phyloP scores from a whole-genome alignment of 106 monocot species.

The Phalaenopsis equestris region DNA sequence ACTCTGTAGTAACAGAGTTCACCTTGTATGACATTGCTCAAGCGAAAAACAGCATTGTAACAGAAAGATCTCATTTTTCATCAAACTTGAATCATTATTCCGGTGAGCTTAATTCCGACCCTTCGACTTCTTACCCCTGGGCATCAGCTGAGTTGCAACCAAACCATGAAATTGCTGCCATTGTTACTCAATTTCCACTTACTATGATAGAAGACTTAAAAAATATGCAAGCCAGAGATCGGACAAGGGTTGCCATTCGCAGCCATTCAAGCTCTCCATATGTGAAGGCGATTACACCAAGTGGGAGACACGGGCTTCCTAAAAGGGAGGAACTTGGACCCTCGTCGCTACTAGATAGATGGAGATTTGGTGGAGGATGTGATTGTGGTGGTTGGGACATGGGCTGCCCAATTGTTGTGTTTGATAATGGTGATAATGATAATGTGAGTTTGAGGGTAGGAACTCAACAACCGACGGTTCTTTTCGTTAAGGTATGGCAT shows the following conservation, averaged over 20 bases:
- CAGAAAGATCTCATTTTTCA: constrained; percentile 15
- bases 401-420: constrained; percentile 70
- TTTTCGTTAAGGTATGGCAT: constrained; percentile 64
- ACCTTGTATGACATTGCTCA: constrained; percentile 68
- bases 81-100: constrained; percentile 22
- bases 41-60: constrained; percentile 38
- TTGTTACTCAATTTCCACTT: constrained; percentile 53
- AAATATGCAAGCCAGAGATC: constrained; percentile 8
- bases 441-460: constrained; percentile 16
- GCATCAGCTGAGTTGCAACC: constrained; percentile 39
- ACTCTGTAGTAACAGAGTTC: constrained; percentile 62
- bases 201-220: constrained; percentile 23
- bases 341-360: constrained; percentile 73
- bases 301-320: constrained; percentile 61
- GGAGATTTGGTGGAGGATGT: constrained; percentile 81
- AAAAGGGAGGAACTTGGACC: constrained; percentile 45
- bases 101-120: constrained; percentile 20
- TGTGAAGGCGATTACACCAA: constrained; percentile 42
- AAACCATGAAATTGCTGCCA: constrained; percentile 55
- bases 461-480: constrained; percentile 30
- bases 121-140: constrained; percentile 51
- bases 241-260: neutral
- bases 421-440: constrained; percentile 28
- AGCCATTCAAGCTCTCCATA: neutral
- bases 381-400: constrained; percentile 99